A percentile compares a stretch with the other conserved stretches of the same genome.
Evolutionary conservation across 768 basidiomycete species (phyloP).

Genomic region (Tricholoma saponaceum): DNA sequence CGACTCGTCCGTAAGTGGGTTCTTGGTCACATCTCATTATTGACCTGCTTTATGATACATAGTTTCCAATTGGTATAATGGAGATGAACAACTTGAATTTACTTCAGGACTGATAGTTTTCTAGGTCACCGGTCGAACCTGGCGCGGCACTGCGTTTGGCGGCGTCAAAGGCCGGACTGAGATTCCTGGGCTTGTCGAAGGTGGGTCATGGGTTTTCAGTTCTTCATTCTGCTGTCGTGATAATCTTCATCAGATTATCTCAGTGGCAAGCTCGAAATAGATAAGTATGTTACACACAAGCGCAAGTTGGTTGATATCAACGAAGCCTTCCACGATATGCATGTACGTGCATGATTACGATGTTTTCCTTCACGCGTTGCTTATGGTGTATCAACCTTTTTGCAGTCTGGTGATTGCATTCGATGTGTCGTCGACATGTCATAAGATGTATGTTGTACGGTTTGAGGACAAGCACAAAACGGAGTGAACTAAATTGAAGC

Average conservation of each 20-base stretch:
- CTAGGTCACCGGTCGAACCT: constrained; percentile 84
- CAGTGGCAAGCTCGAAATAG: constrained; percentile 77
- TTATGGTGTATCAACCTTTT: constrained; percentile 1
- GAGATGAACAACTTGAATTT: not conserved
- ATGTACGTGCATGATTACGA: constrained; percentile 51
- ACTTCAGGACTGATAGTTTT: constrained; percentile 3
- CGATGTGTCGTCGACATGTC: constrained; percentile 94
- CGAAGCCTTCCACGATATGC: constrained; percentile 93
- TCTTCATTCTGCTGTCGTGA: not conserved
- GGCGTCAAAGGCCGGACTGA: constrained; percentile 98
- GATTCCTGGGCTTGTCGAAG: constrained; percentile 89
- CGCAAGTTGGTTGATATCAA: constrained; percentile 73
- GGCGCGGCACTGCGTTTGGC: constrained; percentile 95
- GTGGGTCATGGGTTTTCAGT: constrained; percentile 31
- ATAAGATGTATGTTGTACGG: constrained; percentile 19
- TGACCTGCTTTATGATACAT: not conserved
- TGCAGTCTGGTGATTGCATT: constrained; percentile 81
- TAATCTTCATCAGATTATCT: constrained; percentile 65
- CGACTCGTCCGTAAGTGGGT: constrained; percentile 70
- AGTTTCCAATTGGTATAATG: constrained; percentile 51
- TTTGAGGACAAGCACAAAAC: constrained; percentile 2
- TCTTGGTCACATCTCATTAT: constrained; percentile 4
- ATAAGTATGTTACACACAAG: constrained; percentile 94
- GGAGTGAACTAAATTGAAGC: not conserved
- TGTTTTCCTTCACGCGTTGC: not conserved